These are phyloP conservation scores for Fraxinus albicans DNA, from an alignment of 305 asterid species.

Conservation along the genomic window DNA sequence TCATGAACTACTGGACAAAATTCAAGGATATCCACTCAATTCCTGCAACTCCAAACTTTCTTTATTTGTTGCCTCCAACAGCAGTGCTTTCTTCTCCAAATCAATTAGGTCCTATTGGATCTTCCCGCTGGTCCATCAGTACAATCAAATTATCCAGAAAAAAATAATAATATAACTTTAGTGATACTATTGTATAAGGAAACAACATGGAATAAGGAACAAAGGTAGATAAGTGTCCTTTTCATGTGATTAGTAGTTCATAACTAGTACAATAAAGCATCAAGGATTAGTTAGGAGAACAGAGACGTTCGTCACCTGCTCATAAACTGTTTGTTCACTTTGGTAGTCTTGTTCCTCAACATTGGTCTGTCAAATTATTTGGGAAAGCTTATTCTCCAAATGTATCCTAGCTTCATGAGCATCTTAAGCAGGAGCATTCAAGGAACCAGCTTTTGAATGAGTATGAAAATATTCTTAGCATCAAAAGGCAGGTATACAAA, in stretches of 20 bases:
- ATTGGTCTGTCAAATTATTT: conserved; percentile 37
- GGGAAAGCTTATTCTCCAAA: conserved; percentile 48
- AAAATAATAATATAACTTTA: not conserved
- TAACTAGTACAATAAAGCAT: not conserved
- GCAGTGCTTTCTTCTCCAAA: conserved; percentile 47
- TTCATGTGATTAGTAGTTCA: conserved; percentile 10
- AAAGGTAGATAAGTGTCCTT: not conserved
- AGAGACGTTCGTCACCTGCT: conserved; percentile 44
- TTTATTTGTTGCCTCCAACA: conserved; percentile 53
- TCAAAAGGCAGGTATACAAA: conserved; percentile 13
- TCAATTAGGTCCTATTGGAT: conserved; percentile 50
- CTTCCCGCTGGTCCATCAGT: conserved; percentile 42
- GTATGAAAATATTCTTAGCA: conserved; percentile 16
- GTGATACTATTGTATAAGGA: too few relatives aligned
- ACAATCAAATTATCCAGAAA: conserved; percentile 2
- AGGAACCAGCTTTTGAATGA: conserved; percentile 35
- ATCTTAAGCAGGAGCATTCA: conserved; percentile 31
- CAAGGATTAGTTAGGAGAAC: conserved; percentile 7
- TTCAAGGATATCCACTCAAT: conserved; percentile 74
- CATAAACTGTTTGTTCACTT: conserved; percentile 44
- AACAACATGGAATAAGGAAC: not conserved
- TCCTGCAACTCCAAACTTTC: conserved; percentile 65
- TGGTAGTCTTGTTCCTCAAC: conserved; percentile 51
- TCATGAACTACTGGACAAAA: conserved; percentile 8
- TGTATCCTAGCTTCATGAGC: conserved; percentile 31